Base-by-base conservation (phyloP, 805 yeast genomes). In the Starmerella roubikii region DNA sequence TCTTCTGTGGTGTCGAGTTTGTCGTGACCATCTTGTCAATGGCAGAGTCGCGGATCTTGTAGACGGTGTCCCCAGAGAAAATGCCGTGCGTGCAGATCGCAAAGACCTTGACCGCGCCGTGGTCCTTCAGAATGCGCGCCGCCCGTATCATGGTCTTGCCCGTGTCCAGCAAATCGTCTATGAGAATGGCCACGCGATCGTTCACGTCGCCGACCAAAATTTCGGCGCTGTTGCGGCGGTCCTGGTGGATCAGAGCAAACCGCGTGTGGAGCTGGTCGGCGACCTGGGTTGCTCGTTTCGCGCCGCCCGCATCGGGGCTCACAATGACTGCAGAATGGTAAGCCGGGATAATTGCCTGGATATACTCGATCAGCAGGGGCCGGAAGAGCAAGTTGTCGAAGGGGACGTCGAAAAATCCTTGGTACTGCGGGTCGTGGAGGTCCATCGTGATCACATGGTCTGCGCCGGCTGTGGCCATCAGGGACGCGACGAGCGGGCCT, bases 221-320 rank as follows among this genome's bases (percentile, higher is more conserved):
- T 1, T 94, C 79, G 29, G 93, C 88, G 31, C 74, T 69, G 37
- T 51, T 49, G 17, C 54, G 51, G 32, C 57, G 55, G 56, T 91
- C 98, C 60, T 91, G 91, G 61, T 91, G 97, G 47, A 91, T 85
- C 59, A 91, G 66, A 0, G 99, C 98, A 64, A 91, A 86, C 20
- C 85, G 72, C 65, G 91, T 71, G 16, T 83, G 85, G 41, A 91
- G 62, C 1, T 80, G 72, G 61, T 91, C 99, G 1, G 98, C 98
- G 44, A 91, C 71, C 1, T 88, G 78, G 1, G 94, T 82, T 24
- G 98, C 96, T 48, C 98, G 67, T 59, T 91, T 91, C 35, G 98
- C 99, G 46, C 99, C 99, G 54, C 99, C 99, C 18, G 96, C 91
- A 61, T 91, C 99, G 0, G 99, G 99, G 1, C 95, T 84, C 25